Conservation (phyloP, 2,329 filamentous ascomycete genomes). For the Fusarium marasasianum region DNA sequence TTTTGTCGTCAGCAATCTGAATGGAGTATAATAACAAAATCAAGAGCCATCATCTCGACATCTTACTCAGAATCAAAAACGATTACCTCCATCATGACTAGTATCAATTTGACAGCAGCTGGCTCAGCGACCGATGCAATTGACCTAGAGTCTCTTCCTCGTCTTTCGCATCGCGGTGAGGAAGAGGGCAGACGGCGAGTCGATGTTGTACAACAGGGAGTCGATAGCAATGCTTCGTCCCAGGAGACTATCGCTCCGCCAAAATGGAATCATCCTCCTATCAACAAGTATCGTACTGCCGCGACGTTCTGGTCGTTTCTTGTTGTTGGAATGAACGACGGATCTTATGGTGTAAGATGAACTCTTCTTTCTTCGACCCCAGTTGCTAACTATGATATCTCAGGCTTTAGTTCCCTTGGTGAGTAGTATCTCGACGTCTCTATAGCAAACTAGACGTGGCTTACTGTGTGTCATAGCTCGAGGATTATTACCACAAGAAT, state of each 20-base stretch:
- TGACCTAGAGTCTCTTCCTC: not conserved
- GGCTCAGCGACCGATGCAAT: not conserved
- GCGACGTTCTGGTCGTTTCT: not conserved
- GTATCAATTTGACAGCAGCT: not conserved
- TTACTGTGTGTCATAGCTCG: not conserved
- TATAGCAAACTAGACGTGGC: not conserved
- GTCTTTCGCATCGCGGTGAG: not conserved
- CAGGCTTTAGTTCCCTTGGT: not conserved
- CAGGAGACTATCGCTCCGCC: not conserved
- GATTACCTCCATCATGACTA: not conserved
- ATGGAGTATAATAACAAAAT: not conserved
- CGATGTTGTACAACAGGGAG: not conserved
- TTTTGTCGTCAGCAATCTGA: not conserved
- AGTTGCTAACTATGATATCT: not conserved
- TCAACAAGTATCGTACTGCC: not conserved
- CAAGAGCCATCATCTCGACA: not conserved
- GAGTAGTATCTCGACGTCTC: not conserved
- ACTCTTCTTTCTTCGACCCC: accelerated
- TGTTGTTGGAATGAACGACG: not conserved
- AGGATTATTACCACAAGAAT: not conserved
- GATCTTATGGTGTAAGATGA: not conserved
- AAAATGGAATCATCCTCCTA: not conserved
- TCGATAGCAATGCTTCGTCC: not conserved
- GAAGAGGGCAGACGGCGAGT: not conserved
- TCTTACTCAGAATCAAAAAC: not conserved